A percentile compares a stretch with the other conserved stretches of the same genome.
Evolutionary conservation across 192 early-diverging fungal genomes (phyloP).

Genomic region (Podila verticillata): DNA sequence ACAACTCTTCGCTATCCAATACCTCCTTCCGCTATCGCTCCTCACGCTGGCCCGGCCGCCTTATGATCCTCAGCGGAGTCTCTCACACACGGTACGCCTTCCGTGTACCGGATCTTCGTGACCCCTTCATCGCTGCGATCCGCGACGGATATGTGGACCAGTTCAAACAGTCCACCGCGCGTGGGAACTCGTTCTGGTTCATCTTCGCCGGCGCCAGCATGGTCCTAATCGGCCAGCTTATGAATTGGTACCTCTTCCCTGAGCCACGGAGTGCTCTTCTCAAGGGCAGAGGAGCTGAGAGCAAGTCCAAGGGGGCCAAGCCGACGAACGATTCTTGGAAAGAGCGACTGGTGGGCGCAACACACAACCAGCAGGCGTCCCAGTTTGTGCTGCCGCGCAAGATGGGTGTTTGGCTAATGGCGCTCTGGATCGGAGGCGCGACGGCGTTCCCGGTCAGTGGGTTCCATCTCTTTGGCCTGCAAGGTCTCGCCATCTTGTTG

Average conservation of each 20-base stretch:
- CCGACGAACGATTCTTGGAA: too few relatives aligned
- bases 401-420: not conserved
- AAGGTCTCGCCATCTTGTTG: conserved; percentile 2
- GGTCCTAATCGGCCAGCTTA: conserved; percentile 9
- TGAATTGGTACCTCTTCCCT: conserved; percentile 23
- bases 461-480: not conserved
- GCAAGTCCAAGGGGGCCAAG: too few relatives aligned
- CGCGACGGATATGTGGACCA: conserved; percentile 19
- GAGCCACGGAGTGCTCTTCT: not conserved
- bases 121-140: conserved; percentile 12
- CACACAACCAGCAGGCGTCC: not conserved
- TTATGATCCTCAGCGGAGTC: conserved; percentile 6
- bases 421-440: not conserved
- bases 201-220: conserved; percentile 9
- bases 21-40: conserved; percentile 14
- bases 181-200: conserved; percentile 27
- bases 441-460: not conserved
- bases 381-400: not conserved
- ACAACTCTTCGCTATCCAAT: not conserved
- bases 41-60: conserved; percentile 37
- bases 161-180: not conserved
- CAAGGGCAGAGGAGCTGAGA: too few relatives aligned
- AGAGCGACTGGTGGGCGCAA: not conserved
- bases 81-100: not conserved
- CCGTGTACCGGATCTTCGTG: not conserved